These are phyloP conservation scores for Fusarium annulatum DNA, from an alignment of 2,329 filamentous ascomycete genomes.

Conservation along the genomic window DNA sequence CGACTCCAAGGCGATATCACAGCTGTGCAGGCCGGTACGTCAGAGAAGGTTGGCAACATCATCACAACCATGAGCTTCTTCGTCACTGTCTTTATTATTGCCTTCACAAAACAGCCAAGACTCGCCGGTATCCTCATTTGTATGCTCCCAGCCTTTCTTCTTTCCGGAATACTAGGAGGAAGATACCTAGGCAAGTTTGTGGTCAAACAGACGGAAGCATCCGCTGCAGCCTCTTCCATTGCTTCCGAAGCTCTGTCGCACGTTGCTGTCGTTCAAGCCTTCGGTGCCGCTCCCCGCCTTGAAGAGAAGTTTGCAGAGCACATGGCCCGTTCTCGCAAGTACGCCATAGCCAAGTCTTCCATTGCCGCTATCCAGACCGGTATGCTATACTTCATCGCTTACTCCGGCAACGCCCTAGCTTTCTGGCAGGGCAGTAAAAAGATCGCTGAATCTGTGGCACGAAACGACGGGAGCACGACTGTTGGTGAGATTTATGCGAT, in stretches of 20 bases:
- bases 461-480: not conserved
- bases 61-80: slow-evolving; percentile 73
- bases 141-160: slow-evolving; percentile 69
- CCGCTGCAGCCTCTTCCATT: slow-evolving; percentile 56
- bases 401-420: not conserved
- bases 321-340: not conserved
- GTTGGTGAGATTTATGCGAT: not conserved
- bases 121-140: slow-evolving; percentile 64
- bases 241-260: not conserved
- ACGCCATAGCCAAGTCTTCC: not conserved
- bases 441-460: not conserved
- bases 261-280: not conserved
- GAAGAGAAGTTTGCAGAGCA: not conserved
- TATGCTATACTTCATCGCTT: not conserved
- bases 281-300: not conserved
- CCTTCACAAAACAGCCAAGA: slow-evolving; percentile 50
- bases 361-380: not conserved
- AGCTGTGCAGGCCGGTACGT: slow-evolving; percentile 74
- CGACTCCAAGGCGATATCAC: slow-evolving; percentile 74
- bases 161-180: slow-evolving; percentile 68
- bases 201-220: slow-evolving; percentile 56
- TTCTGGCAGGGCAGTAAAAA: not conserved
- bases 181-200: slow-evolving; percentile 64
- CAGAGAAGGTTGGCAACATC: slow-evolving; percentile 75
- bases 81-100: slow-evolving; percentile 72